Base-by-base conservation (phyloP, 2,329 filamentous ascomycete genomes). In the Sclerotinia glacialis region DNA sequence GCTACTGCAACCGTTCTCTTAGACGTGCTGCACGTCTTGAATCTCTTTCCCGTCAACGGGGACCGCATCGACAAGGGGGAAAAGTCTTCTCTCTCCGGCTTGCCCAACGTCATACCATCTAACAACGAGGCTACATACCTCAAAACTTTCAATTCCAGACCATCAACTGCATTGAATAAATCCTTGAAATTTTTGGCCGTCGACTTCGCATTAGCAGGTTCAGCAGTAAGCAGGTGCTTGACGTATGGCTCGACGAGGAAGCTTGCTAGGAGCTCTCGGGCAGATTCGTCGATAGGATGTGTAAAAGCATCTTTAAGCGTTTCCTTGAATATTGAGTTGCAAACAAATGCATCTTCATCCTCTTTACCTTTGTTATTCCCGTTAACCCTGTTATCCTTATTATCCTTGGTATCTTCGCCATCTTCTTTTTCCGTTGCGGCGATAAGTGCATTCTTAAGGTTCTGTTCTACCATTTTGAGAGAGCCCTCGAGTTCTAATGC, bases 81-180 rank as follows among this genome's bases (percentile, higher is more conserved):
- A 49, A 37, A 18, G 0, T n/a, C 58, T 12, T 18, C n/a, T 7
- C 23, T 12, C 2, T 37, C 31, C 44, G 31, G 3, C 9, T 37
- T 60, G 2, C 7, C 14, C 58, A 61, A 18, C 4, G 44, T 18
- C 18, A 61, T 47, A 61, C n/a, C 21, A 47, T 23, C 11, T 14
- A 61, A n/a, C 1, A 28, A 49, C 5, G 1, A 18, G 6, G 12
- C 44, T 3, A 61, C 44, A 1, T 21, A 49, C 6, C 44, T 37
- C 31, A 61, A n/a, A 37, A 61, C 28, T 12, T 26, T 46, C 7
- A 61, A 14, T 37, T 49, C 58, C 9, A 61, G 31, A 49, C 58
- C 28, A 2, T 61, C n/a, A 5, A 61, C 14, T 4, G 23, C 23
- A 5, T 49, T 4, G 1, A 61, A 49, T 5, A 61, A 14, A 37